Evolutionary conservation across 2,329 filamentous ascomycete species (phyloP).

Genomic region (Plectosphaerella sp.): DNA sequence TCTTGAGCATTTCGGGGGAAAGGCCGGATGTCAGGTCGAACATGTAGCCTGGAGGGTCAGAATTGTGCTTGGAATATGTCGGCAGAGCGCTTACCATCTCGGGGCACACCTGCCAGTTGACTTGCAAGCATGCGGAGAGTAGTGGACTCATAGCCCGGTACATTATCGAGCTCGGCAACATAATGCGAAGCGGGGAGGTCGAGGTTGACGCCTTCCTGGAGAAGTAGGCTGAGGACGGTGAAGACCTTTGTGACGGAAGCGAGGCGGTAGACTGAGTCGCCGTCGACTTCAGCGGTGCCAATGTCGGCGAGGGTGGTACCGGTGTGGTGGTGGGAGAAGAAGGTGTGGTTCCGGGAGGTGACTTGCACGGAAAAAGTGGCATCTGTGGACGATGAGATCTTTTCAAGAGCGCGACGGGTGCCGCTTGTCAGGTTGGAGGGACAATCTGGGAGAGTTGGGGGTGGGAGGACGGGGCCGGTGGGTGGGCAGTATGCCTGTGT

Average conservation of each 20-base stretch:
- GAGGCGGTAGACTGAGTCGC: constrained; percentile 36
- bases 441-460: neutral
- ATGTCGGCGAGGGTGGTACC: constrained; percentile 17
- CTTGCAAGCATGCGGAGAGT: constrained; percentile 13
- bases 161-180: constrained; percentile 15
- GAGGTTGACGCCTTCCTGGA: constrained; percentile 17
- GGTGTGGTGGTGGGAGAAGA: constrained; percentile 37
- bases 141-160: constrained; percentile 19
- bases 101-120: constrained; percentile 11
- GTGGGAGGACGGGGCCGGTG: neutral
- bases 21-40: constrained; percentile 9
- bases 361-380: constrained; percentile 36
- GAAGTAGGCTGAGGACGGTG: constrained; percentile 29
- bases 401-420: neutral
- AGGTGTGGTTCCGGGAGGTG: constrained; percentile 28
- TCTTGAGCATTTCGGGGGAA: neutral
- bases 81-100: constrained; percentile 8
- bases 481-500: neutral
- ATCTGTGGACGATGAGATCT: constrained; percentile 21
- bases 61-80: neutral
- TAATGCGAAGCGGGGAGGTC: constrained; percentile 3
- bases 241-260: constrained; percentile 37
- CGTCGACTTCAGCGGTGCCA: constrained; percentile 21
- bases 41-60: constrained; percentile 3
- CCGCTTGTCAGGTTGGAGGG: neutral